phyloP scores from a whole-genome alignment of 1,139 yeast genomes.

The Kodamaea arcana region DNA sequence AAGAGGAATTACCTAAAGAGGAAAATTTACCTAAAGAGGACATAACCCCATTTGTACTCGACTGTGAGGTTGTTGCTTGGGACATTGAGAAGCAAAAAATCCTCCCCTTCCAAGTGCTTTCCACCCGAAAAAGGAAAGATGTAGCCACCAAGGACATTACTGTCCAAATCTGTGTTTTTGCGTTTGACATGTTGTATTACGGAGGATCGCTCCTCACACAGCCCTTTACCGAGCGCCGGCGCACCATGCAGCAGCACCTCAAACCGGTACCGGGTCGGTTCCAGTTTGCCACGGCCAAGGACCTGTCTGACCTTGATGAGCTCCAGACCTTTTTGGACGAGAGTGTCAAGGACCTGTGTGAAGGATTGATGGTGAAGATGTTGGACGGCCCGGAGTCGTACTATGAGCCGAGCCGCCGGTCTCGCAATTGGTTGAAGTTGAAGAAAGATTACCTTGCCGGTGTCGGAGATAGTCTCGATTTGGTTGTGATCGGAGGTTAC shows the following conservation, averaged over 20 bases:
- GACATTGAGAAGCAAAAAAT: conserved; percentile 71
- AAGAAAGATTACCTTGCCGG: conserved; percentile 93
- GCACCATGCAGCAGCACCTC: conserved; percentile 53
- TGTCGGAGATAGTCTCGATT: conserved; percentile 91
- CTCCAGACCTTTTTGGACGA: conserved; percentile 85
- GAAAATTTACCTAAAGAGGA: no score
- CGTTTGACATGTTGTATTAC: conserved; percentile 76
- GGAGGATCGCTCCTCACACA: conserved; percentile 67
- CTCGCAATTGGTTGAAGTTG: conserved; percentile 91
- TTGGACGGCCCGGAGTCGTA: conserved; percentile 74
- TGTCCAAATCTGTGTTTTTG: conserved; percentile 87
- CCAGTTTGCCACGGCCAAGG: conserved; percentile 71
- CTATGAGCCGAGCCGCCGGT: conserved; percentile 93
- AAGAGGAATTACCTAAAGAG: not conserved
- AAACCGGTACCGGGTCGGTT: conserved; percentile 71
- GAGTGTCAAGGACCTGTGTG: conserved; percentile 86
- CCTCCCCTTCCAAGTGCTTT: conserved; percentile 85
- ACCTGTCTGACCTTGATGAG: conserved; percentile 71
- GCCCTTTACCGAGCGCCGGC: conserved; percentile 68
- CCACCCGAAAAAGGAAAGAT: conserved; percentile 91
- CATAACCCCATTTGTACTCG: conserved; percentile 68
- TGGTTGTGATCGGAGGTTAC: conserved; percentile 93
- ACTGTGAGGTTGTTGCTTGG: conserved; percentile 99
- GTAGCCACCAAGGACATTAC: conserved; percentile 84
- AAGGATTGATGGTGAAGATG: conserved; percentile 94